A percentile compares a stretch with the other conserved stretches of the same genome.
phyloP scores from a whole-genome alignment of 768 basidiomycete genomes.

The Psilocybe subaeruginosa region DNA sequence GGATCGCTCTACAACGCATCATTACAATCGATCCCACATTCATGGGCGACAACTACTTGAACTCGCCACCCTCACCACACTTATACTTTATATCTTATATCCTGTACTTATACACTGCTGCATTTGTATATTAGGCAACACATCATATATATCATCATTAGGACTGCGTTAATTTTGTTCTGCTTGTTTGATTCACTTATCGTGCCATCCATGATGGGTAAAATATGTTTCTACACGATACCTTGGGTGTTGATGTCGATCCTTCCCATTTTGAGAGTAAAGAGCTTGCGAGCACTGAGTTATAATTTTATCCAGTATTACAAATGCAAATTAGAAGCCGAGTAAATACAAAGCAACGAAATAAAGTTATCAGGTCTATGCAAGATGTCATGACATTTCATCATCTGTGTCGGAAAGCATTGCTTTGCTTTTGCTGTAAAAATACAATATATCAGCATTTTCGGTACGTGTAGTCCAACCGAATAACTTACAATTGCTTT shows the following conservation, averaged over 20 bases:
- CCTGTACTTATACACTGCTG: constrained; percentile 31
- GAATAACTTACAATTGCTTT: constrained; percentile 69
- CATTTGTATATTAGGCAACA: constrained; percentile 36
- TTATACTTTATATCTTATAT: constrained; percentile 26
- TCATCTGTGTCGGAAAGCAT: constrained; percentile 88
- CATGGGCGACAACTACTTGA: constrained; percentile 27
- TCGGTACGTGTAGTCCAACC: background rate
- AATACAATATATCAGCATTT: constrained; percentile 5
- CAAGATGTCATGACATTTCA: constrained; percentile 59
- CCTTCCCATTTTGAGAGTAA: too few relatives aligned
- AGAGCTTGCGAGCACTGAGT: background rate
- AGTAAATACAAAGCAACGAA: background rate
- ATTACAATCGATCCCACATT: constrained; percentile 33
- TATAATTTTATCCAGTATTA: too few relatives aligned
- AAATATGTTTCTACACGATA: too few relatives aligned
- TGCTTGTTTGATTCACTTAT: too few relatives aligned
- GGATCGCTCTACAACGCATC: constrained; percentile 39
- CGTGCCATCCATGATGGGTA: too few relatives aligned
- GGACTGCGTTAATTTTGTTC: background rate
- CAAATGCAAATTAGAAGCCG: too few relatives aligned
- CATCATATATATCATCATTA: constrained; percentile 30
- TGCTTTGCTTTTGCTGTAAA: constrained; percentile 85
- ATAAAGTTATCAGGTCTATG: background rate
- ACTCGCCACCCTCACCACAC: constrained; percentile 4
- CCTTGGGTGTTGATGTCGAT: too few relatives aligned